Conservation (phyloP, 108 stramenopile species). For the Nitzschia sp. region DNA sequence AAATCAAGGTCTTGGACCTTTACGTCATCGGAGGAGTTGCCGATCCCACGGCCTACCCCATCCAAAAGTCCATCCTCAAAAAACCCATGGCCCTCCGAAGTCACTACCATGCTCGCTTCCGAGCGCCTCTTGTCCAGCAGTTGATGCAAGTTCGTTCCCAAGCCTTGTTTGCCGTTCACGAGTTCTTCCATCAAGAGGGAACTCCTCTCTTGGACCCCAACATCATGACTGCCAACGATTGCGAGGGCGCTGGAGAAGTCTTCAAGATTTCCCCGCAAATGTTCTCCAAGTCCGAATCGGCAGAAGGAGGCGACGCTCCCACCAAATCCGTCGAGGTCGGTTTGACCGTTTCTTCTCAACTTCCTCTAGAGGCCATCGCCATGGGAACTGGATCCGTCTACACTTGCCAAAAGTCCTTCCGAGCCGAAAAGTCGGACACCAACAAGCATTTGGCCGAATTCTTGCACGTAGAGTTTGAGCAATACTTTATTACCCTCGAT, state of each 20-base stretch:
- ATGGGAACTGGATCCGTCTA: conserved; percentile 88
- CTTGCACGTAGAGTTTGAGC: conserved; percentile 93
- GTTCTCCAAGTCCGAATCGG: conserved; percentile 43
- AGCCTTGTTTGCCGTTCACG: conserved; percentile 59
- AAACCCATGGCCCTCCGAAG: conserved; percentile 53
- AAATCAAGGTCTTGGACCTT: conserved; percentile 48
- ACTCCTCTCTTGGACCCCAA: conserved; percentile 62
- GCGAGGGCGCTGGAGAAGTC: conserved; percentile 94
- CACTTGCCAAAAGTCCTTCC: conserved; percentile 92
- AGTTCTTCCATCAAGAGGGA: conserved; percentile 65
- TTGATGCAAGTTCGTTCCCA: conserved; percentile 63
- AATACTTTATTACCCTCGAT: conserved; percentile 77
- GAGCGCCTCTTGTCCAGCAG: conserved; percentile 52
- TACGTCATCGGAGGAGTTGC: conserved; percentile 56
- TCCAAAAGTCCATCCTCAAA: conserved; percentile 68
- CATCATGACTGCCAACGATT: conserved; percentile 82
- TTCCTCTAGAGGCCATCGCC: conserved; percentile 91
- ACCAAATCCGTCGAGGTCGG: conserved; percentile 44
- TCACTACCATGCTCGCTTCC: conserved; percentile 56
- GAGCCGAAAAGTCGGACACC: conserved; percentile 94
- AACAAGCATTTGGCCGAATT: conserved; percentile 93
- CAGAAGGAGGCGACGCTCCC: background rate
- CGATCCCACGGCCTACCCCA: conserved; percentile 54
- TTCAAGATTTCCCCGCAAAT: conserved; percentile 72
- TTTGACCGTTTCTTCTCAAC: conserved; percentile 88